These are phyloP conservation scores for Trichoderma endophyticum DNA, from an alignment of 2,329 filamentous ascomycete species.

Conservation along the genomic window DNA sequence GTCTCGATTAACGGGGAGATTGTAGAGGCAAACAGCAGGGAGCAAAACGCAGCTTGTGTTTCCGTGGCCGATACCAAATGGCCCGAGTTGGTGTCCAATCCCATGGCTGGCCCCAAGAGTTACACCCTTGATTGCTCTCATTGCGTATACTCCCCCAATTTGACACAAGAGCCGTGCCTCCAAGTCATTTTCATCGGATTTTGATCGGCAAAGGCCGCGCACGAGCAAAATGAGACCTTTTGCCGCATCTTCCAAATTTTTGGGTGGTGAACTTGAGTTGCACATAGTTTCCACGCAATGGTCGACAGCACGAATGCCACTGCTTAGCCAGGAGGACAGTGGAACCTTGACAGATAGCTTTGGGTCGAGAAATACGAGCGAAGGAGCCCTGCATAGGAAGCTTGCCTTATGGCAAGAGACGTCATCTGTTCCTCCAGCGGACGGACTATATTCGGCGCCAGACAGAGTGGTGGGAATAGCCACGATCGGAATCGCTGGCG, in stretches of 20 bases:
- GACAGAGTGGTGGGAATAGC: not conserved
- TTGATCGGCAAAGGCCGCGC: not conserved
- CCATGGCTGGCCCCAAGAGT: not conserved
- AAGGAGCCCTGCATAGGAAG: not conserved
- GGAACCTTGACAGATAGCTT: not conserved
- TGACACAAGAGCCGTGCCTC: not conserved
- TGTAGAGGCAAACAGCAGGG: not conserved
- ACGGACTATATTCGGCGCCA: not conserved
- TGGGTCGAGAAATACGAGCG: not conserved
- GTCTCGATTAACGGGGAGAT: not conserved
- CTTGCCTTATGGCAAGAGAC: not conserved
- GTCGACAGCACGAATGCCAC: not conserved
- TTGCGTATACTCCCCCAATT: not conserved
- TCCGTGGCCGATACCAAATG: not conserved
- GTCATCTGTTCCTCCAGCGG: not conserved
- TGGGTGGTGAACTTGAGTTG: not conserved
- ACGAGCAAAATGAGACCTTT: not conserved
- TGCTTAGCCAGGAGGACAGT: not conserved
- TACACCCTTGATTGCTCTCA: not conserved
- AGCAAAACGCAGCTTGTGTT: not conserved
- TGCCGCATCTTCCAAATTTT: not conserved
- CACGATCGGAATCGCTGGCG: not conserved
- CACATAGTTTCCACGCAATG: not conserved
- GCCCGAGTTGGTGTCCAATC: not conserved
- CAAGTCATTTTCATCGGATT: not conserved